Evolutionary conservation across 352 stramenopile species (phyloP).

Genomic region (Pythium rhizo-oryzae): DNA sequence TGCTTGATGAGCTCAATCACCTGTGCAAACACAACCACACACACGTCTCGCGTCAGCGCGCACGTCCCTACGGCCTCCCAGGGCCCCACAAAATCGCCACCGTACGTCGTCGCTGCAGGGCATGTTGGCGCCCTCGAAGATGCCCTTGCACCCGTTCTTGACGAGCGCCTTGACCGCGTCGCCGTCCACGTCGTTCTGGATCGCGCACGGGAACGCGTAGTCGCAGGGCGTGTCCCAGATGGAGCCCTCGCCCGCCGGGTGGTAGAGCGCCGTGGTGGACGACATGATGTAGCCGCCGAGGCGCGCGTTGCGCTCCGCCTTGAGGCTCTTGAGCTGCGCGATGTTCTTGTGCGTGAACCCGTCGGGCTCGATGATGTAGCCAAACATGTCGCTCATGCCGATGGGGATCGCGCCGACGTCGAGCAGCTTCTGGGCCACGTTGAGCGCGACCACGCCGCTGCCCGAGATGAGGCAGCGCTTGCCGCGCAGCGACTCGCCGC

Average conservation of each 20-base stretch:
- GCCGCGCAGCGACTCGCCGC: conserved; percentile 93
- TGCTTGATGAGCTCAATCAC: conserved; percentile 85
- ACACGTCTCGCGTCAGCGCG: no score
- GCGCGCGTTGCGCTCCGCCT: conserved; percentile 78
- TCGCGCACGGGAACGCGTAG: conserved; percentile 96
- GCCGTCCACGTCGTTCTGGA: conserved; percentile 92
- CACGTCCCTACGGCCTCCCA: no score
- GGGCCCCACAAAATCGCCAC: no score
- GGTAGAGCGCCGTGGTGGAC: conserved; percentile 87
- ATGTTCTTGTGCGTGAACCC: conserved; percentile 77
- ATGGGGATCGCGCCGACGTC: conserved; percentile 96
- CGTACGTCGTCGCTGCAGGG: conserved; percentile 78
- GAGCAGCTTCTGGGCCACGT: conserved; percentile 94
- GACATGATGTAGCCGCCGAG: conserved; percentile 90
- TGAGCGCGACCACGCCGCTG: conserved; percentile 93
- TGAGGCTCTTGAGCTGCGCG: conserved; percentile 77
- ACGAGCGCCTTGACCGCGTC: conserved; percentile 71
- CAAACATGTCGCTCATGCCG: conserved; percentile 95
- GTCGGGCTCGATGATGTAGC: conserved; percentile 95
- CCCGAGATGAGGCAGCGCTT: conserved; percentile 98
- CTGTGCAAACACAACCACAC: conserved; percentile 25
- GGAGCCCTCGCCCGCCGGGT: conserved; percentile 69
- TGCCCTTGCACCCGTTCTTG: conserved; percentile 88
- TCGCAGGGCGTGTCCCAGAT: conserved; percentile 94
- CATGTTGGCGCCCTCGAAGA: conserved; percentile 89